phyloP scores from a whole-genome alignment of 2,329 filamentous ascomycete species.

The Verticillium klebahnii region DNA sequence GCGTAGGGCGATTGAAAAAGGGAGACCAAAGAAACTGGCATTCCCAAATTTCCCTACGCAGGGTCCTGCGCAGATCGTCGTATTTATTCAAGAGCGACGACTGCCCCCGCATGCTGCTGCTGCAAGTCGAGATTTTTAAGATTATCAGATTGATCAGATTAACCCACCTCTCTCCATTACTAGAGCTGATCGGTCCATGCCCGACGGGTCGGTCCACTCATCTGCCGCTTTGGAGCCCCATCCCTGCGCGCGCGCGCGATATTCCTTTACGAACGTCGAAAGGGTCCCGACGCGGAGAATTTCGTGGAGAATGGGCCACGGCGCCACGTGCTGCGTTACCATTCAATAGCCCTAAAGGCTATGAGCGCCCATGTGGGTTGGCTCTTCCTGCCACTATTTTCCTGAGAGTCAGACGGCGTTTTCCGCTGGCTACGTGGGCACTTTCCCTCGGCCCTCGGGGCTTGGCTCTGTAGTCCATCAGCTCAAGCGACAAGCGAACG shows the following conservation, averaged over 20 bases:
- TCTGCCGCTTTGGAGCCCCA: neutral
- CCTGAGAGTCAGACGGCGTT: neutral
- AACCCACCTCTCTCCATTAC: neutral
- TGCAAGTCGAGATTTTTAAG: neutral
- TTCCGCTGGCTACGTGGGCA: neutral
- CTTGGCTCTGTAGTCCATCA: neutral
- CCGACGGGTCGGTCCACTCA: neutral
- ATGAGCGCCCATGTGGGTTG: neutral
- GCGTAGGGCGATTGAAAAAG: neutral
- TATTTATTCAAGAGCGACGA: neutral
- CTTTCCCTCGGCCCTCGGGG: neutral
- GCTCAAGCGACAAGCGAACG: neutral
- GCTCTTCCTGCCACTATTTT: neutral
- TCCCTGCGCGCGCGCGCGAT: neutral
- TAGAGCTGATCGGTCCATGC: neutral
- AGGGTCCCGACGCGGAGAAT: neutral
- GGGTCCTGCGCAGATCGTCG: neutral
- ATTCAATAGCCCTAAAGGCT: neutral
- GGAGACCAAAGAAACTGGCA: neutral
- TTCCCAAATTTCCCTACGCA: neutral
- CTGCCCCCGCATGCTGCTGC: neutral
- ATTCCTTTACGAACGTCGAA: neutral
- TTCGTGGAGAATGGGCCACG: neutral
- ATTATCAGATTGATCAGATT: conserved; percentile 3
- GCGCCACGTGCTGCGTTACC: neutral